A percentile compares a stretch with the other conserved stretches of the same genome.
phyloP scores from a whole-genome alignment of 257 asterid genomes.

The Solanum arcanum region DNA sequence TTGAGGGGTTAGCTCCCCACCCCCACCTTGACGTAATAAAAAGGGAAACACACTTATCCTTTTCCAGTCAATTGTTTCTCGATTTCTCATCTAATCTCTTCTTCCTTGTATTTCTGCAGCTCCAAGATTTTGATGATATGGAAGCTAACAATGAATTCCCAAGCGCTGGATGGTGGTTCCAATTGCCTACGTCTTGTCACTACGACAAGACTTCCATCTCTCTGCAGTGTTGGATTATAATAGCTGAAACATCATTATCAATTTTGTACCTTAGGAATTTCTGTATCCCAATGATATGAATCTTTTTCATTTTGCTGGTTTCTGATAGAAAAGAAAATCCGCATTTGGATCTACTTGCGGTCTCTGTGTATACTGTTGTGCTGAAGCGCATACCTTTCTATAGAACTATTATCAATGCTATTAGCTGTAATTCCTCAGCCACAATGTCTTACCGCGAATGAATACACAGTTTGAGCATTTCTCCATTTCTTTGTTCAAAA shows the following conservation, averaged over 20 bases:
- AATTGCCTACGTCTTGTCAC: neutral
- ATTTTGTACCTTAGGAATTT: neutral
- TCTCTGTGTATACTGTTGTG: neutral
- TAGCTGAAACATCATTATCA: neutral
- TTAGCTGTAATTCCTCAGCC: neutral
- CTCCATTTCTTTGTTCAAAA: neutral
- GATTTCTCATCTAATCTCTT: neutral
- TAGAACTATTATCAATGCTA: neutral
- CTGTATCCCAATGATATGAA: neutral
- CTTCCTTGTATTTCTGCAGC: constrained; percentile 36
- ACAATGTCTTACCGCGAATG: neutral
- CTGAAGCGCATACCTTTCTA: neutral
- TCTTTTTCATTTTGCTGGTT: neutral
- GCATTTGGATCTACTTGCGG: neutral
- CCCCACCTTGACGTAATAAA: neutral
- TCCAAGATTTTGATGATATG: constrained; percentile 38
- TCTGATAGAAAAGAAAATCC: neutral
- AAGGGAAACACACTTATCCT: neutral
- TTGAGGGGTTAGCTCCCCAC: neutral
- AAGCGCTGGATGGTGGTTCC: neutral
- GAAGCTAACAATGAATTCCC: neutral
- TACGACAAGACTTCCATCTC: neutral
- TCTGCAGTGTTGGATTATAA: neutral
- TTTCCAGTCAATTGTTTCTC: neutral
- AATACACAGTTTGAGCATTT: neutral